Conservation (phyloP, 371 early-diverging fungal genomes). For the Circinella umbellata region DNA sequence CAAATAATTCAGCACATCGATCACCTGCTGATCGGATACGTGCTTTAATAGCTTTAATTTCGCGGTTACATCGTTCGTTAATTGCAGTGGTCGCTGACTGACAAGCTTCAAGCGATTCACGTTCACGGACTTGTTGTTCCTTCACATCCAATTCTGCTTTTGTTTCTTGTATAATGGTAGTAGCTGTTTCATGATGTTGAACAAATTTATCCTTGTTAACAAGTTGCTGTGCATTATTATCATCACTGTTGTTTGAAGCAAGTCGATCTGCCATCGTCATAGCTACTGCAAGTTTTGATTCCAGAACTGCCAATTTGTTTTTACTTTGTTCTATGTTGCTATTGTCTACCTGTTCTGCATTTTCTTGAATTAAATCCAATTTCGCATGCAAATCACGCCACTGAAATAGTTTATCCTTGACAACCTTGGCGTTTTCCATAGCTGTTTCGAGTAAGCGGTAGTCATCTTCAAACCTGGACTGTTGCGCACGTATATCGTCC, state of each 20-base stretch:
- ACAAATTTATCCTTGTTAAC: constrained; percentile 7
- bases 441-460: constrained; percentile 1
- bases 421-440: neutral
- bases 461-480: neutral
- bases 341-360: neutral
- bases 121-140: constrained; percentile 3
- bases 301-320: neutral
- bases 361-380: constrained; percentile 3
- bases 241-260: neutral
- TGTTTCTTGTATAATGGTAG: neutral
- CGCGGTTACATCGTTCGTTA: constrained; percentile 1
- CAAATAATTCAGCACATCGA: neutral
- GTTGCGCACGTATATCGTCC: neutral
- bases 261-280: constrained; percentile 14
- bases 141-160: constrained; percentile 7
- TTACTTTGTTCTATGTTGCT: neutral
- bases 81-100: neutral
- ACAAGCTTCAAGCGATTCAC: constrained; percentile 5
- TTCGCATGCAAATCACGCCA: constrained; percentile 18
- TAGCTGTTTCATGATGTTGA: neutral
- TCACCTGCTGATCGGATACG: constrained; percentile 11
- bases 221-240: neutral
- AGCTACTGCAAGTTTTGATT: constrained; percentile 4
- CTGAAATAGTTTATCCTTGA: constrained; percentile 1
- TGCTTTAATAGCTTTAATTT: neutral